Evolutionary conservation across 2,329 filamentous ascomycete species (phyloP).

Genomic region (Chalaropsis ovoidea): DNA sequence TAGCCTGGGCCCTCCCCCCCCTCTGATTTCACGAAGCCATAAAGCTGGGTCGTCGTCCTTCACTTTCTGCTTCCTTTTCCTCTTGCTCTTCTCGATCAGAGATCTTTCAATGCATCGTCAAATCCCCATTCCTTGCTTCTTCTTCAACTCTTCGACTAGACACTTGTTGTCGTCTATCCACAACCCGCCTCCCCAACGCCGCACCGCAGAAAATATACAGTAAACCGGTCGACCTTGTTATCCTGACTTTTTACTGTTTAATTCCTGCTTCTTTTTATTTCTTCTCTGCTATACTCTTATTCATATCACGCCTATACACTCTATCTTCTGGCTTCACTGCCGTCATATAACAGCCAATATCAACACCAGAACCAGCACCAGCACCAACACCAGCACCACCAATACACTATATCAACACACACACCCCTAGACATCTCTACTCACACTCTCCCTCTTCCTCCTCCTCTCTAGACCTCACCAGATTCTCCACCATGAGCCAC

Average conservation of each 20-base stretch:
- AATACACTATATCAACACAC: constrained; percentile 9
- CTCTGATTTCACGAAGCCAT: constrained; percentile 3
- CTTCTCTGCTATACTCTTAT: background rate
- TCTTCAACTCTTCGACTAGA: constrained; percentile 14
- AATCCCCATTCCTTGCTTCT: constrained; percentile 15
- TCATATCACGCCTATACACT: background rate
- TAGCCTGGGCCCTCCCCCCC: background rate
- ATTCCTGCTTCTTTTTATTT: constrained; percentile 3
- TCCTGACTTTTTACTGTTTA: constrained; percentile 6
- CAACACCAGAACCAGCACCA: background rate
- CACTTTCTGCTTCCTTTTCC: background rate
- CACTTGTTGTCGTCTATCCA: constrained; percentile 16
- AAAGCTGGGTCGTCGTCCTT: constrained; percentile 10
- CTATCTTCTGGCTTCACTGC: constrained; percentile 15
- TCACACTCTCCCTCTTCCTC: constrained; percentile 17
- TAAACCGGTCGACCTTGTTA: background rate
- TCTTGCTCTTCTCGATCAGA: constrained; percentile 12
- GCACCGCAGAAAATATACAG: constrained; percentile 9
- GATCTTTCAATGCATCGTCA: constrained; percentile 16
- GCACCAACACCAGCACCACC: background rate
- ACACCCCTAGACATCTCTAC: constrained; percentile 11
- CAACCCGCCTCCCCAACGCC: constrained; percentile 11
- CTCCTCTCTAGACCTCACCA: constrained; percentile 22
- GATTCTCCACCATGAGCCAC: constrained; percentile 25
- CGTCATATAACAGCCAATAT: background rate